These are phyloP conservation scores for Cladophialophora bantiana DNA, from an alignment of 2,329 filamentous ascomycete genomes.

Conservation along the genomic window DNA sequence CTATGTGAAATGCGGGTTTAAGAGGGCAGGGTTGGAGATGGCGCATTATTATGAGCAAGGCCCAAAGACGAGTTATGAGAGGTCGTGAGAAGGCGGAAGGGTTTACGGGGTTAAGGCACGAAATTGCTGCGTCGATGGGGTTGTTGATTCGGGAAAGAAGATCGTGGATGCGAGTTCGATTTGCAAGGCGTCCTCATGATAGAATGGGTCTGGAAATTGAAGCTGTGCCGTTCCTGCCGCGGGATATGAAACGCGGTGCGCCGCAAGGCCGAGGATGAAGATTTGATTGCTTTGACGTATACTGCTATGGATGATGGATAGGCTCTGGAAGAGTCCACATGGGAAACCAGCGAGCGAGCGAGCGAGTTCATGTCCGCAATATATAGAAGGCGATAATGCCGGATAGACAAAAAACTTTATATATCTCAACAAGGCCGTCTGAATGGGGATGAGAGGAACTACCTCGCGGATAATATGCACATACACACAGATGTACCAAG, in stretches of 20 bases:
- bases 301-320: background rate
- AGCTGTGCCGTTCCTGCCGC: background rate
- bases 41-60: conserved; percentile 77
- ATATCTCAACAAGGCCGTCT: background rate
- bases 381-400: background rate
- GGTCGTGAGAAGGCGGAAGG: conserved; percentile 4
- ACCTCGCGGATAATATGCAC: too few species aligned
- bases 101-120: too few species aligned
- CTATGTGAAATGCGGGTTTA: conserved; percentile 97
- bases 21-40: conserved; percentile 92
- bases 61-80: conserved; percentile 28
- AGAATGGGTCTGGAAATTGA: background rate
- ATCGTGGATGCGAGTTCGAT: background rate
- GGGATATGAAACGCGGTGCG: background rate
- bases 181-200: background rate
- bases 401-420: background rate
- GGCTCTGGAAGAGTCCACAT: background rate
- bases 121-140: too few species aligned
- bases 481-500: too few species aligned
- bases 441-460: too few species aligned
- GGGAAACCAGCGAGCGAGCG: background rate
- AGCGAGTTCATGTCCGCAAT: background rate
- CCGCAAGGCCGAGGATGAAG: background rate
- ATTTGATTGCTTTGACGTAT: background rate
- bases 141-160: background rate